Evolutionary conservation across 768 basidiomycete genomes (phyloP).

Genomic region (Sarcomyxa edulis): DNA sequence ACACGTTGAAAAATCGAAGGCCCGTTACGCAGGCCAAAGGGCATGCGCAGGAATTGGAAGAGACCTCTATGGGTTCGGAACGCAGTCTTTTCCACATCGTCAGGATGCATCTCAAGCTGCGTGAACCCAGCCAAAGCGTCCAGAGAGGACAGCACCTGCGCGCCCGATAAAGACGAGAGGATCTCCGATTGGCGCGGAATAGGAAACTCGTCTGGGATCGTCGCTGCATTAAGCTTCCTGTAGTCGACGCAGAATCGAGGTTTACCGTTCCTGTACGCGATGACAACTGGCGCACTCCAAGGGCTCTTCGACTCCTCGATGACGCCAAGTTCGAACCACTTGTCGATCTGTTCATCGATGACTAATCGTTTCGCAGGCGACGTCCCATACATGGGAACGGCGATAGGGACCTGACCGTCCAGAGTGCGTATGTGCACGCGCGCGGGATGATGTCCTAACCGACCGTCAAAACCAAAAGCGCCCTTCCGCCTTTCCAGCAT

Average conservation of each 20-base stretch:
- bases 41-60: slow-evolving; percentile 37
- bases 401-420: too few species aligned
- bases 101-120: slow-evolving; percentile 24
- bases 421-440: too few species aligned
- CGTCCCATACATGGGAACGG: too few species aligned
- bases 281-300: too few species aligned
- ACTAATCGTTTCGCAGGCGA: slow-evolving; percentile 27
- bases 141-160: slow-evolving; percentile 26
- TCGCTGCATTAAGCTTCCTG: slow-evolving; percentile 3
- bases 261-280: slow-evolving; percentile 31
- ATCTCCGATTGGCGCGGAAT: slow-evolving; percentile 19
- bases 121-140: slow-evolving; percentile 39
- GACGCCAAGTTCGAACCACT: too few species aligned
- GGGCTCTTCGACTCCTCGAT: too few species aligned
- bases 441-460: too few species aligned
- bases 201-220: slow-evolving; percentile 16
- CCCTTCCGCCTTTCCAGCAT: too few species aligned
- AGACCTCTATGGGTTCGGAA: slow-evolving; percentile 34
- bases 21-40: too few species aligned
- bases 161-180: slow-evolving; percentile 22
- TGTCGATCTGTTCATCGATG: too few species aligned
- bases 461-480: too few species aligned
- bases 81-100: slow-evolving; percentile 25
- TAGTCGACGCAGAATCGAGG: too few species aligned
- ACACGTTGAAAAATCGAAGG: slow-evolving; percentile 34